These are phyloP conservation scores for Papiliotrema laurentii DNA, from an alignment of 1,284 basidiomycete species.

Conservation along the genomic window DNA sequence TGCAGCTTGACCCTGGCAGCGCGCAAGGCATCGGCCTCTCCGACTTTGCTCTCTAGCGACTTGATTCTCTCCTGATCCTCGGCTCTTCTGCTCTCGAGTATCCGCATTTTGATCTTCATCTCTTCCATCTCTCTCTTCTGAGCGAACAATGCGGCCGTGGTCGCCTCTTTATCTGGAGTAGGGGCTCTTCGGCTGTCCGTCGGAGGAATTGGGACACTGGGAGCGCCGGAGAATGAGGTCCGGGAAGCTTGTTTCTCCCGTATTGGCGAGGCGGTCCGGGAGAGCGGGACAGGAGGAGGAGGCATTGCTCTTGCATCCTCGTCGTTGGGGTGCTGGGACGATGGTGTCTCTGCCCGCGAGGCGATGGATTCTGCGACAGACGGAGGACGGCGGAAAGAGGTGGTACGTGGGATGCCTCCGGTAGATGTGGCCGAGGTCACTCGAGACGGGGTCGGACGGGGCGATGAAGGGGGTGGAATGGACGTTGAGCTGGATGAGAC, in stretches of 20 bases:
- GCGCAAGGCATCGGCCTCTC: conserved; percentile 80
- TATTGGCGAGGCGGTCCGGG: neutral
- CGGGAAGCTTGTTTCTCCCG: too few species aligned
- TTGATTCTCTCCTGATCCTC: conserved; percentile 81
- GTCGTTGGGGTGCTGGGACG: neutral
- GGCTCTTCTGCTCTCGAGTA: conserved; percentile 77
- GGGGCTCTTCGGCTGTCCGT: neutral
- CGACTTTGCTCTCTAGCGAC: conserved; percentile 75
- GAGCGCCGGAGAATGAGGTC: too few species aligned
- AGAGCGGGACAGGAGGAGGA: conserved; percentile 4
- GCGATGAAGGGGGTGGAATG: neutral
- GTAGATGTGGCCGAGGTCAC: conserved; percentile 7
- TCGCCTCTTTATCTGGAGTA: conserved; percentile 11
- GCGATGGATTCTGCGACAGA: conserved; percentile 12
- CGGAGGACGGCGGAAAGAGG: conserved; percentile 18
- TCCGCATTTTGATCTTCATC: conserved; percentile 72
- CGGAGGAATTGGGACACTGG: neutral
- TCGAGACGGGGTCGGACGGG: neutral
- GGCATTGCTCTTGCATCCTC: conserved; percentile 8
- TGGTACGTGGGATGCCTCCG: conserved; percentile 5
- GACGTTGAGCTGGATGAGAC: neutral
- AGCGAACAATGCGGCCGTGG: conserved; percentile 18
- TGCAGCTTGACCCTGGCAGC: conserved; percentile 80
- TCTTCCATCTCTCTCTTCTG: conserved; percentile 60
- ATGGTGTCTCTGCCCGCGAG: neutral